phyloP scores from a whole-genome alignment of 306 rosid genomes.

The Carpinus viminea region DNA sequence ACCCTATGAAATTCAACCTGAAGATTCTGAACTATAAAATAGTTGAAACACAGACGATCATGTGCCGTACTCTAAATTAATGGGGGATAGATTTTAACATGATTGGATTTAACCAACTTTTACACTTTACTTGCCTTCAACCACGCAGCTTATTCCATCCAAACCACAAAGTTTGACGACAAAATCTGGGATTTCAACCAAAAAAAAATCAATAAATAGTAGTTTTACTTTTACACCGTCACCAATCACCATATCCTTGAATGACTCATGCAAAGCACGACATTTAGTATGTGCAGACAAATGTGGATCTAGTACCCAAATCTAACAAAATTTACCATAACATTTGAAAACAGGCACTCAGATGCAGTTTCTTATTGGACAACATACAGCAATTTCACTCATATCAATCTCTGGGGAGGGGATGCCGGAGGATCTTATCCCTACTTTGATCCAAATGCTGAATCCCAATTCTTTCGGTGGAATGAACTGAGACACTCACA shows the following conservation, averaged over 20 bases:
- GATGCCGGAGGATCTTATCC: conserved; percentile 49
- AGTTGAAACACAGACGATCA: too few species aligned
- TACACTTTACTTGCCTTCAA: too few species aligned
- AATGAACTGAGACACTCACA: conserved; percentile 58
- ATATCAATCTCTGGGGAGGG: conserved; percentile 27
- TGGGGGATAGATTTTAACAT: too few species aligned
- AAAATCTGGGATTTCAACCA: background rate
- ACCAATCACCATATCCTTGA: background rate
- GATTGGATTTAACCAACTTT: too few species aligned
- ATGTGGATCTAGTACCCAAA: conserved; percentile 5
- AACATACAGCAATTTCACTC: conserved; percentile 41
- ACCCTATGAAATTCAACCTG: too few species aligned
- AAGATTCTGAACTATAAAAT: too few species aligned
- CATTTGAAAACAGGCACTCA: conserved; percentile 21
- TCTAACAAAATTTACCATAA: conserved; percentile 43
- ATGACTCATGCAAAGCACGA: conserved; percentile 15
- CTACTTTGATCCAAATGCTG: conserved; percentile 32
- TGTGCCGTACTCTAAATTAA: too few species aligned
- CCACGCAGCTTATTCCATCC: background rate
- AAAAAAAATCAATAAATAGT: background rate
- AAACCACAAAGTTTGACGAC: background rate
- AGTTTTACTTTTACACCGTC: background rate
- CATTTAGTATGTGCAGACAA: conserved; percentile 7
- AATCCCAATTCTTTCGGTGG: conserved; percentile 27
- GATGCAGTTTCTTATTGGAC: conserved; percentile 35